Conservation (phyloP, 1,284 basidiomycete species). For the Sutorius eximius region DNA sequence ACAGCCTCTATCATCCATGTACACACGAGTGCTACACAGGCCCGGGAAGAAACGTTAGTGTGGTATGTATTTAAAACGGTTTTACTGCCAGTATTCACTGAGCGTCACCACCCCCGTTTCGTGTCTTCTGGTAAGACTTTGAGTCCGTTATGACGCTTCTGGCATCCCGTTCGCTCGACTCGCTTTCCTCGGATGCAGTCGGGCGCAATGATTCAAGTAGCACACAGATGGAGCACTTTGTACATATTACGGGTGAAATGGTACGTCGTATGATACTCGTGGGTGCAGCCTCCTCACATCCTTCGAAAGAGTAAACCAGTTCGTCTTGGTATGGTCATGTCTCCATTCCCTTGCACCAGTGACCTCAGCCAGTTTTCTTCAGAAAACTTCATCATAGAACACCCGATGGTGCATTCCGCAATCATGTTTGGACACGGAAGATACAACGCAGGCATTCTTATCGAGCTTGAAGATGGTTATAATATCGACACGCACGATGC, state of each 20-base stretch:
- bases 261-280: slow-evolving; percentile 2
- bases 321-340: slow-evolving; percentile 14
- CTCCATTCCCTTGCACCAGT: not conserved
- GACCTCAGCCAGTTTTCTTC: not conserved
- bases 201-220: not conserved
- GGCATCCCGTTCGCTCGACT: not conserved
- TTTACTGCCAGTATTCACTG: not conserved
- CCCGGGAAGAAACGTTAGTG: not conserved
- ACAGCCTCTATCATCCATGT: not conserved
- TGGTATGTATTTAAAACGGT: not conserved
- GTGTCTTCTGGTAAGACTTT: slow-evolving; percentile 11
- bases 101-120: not conserved
- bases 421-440: slow-evolving; percentile 43
- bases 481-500: slow-evolving; percentile 28
- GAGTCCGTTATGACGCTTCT: slow-evolving; percentile 3
- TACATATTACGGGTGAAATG: slow-evolving; percentile 21
- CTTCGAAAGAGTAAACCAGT: slow-evolving; percentile 16
- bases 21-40: not conserved
- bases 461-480: slow-evolving; percentile 32
- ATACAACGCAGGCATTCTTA: slow-evolving; percentile 39
- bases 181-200: slow-evolving; percentile 1
- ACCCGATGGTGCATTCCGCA: slow-evolving; percentile 13
- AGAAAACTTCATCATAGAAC: slow-evolving; percentile 20
- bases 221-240: slow-evolving; percentile 2
- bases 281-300: not conserved